Evolutionary conservation across 371 early-diverging fungal species (phyloP), one percentile per base, ranked within the genome.

Genomic region (Dichotomocladium elegans): DNA sequence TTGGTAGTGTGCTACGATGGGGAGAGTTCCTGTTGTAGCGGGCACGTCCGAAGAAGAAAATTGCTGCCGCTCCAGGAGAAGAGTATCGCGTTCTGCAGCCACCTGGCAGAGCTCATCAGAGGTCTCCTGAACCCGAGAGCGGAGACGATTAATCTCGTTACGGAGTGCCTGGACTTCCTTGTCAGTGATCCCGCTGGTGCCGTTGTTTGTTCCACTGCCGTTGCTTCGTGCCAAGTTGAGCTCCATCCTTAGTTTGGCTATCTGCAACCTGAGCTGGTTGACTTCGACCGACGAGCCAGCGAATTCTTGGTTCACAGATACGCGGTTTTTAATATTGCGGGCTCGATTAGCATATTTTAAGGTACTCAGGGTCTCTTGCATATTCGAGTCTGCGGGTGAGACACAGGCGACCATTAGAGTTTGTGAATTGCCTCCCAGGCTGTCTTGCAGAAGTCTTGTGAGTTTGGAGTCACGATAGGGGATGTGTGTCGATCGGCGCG

Each of bases 401-500:
- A 95, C 83, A 74, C 96, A 96, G 4, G 94, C 95, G 34, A 97
- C 70, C 93, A 97, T 93, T 35, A 96, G 64, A 0, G 95, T 91
- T 51, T 86, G 86, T 31, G 87, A 84, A 52, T 92, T 95, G 22
- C 97, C 99, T 42, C 96, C 96, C 15, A 61, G 37, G 0, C 93
- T 93, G 61, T 94, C 92, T 72, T 97, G 93, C 44, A 99, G 79
- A 47, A 99, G 75, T 26, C 81, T 81, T 1, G 99, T 99, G 25
- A 99, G 80, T 70, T 99, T 99, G 12, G 91, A 90, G 64, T 99
- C 73, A 65, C 99, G 86, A 61, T 93, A 99, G 4, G 99, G 99
- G 14, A 99, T 84, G 54, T 89, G 87, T 2, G 76, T 62, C 0
- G 79, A 66, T 47, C 65, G 79, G 50, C 88, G 70, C 3, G 84